These are phyloP conservation scores for Suillus hirtellus DNA, from an alignment of 768 basidiomycete genomes.

Conservation along the genomic window DNA sequence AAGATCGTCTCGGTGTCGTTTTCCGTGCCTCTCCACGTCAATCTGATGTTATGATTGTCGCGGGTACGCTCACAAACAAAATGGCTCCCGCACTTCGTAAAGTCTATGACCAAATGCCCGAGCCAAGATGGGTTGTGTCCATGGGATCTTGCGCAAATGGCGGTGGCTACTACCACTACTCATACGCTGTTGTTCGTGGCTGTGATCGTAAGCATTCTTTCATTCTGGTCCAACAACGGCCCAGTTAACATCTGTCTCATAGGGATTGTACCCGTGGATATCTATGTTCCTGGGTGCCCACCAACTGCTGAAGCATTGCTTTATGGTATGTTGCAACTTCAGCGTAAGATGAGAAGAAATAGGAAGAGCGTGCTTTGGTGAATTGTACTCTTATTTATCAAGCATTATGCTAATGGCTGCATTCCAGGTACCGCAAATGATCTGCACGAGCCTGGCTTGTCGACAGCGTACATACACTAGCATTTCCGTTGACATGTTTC, in stretches of 20 bases:
- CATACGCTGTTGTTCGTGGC: conserved; percentile 97
- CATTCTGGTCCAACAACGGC: not conserved
- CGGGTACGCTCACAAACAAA: conserved; percentile 98
- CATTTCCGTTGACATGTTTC: not conserved
- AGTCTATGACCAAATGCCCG: conserved; percentile 98
- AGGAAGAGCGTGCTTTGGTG: conserved; percentile 89
- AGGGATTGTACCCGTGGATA: conserved; percentile 98
- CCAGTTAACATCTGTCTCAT: conserved; percentile 1
- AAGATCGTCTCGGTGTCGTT: conserved; percentile 94
- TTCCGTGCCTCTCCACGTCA: conserved; percentile 99
- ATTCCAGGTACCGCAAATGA: conserved; percentile 58
- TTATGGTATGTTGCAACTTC: conserved; percentile 95
- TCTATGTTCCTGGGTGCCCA: conserved; percentile 96
- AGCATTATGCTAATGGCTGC: not conserved
- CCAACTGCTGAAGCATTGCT: conserved; percentile 96
- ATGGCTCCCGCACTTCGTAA: conserved; percentile 98
- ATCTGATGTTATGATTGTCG: conserved; percentile 98
- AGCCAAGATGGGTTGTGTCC: conserved; percentile 99
- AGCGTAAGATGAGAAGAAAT: conserved; percentile 92
- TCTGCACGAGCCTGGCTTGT: conserved; percentile 6
- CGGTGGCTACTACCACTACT: conserved; percentile 96
- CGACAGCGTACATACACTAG: conserved; percentile 31
- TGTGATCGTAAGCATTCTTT: conserved; percentile 79
- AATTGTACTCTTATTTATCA: conserved; percentile 14
- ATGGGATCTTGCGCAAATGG: conserved; percentile 99